Conservation (phyloP, 192 early-diverging fungal species). For the Podila verticillata region DNA sequence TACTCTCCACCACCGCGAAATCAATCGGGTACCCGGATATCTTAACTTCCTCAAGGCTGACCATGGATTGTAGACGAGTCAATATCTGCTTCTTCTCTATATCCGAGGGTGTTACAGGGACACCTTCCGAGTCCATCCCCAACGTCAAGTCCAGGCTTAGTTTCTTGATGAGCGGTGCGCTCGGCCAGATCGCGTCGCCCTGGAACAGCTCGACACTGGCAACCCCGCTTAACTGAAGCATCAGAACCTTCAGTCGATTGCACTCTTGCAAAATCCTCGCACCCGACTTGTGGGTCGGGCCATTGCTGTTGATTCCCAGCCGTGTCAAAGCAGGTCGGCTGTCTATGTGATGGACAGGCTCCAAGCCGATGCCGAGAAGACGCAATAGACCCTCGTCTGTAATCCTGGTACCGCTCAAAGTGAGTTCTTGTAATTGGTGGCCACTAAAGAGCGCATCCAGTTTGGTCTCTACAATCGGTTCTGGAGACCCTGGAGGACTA, state of each 20-base stretch:
- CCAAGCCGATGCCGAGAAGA: too few species aligned
- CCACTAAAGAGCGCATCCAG: neutral
- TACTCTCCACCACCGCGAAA: neutral
- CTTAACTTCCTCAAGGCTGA: neutral
- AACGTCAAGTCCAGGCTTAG: neutral
- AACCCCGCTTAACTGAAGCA: neutral
- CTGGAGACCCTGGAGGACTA: neutral
- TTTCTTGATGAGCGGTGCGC: neutral
- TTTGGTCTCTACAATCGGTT: neutral
- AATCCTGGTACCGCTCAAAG: neutral
- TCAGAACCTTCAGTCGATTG: neutral
- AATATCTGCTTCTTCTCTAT: neutral
- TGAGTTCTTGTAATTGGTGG: neutral
- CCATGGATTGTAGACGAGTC: neutral
- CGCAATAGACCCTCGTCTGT: neutral
- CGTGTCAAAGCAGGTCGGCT: neutral
- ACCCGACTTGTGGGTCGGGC: neutral
- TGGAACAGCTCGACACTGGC: neutral
- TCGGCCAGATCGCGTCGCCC: neutral
- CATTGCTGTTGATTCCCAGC: neutral
- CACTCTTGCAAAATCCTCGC: neutral
- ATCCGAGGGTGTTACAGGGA: too few species aligned
- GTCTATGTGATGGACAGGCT: neutral
- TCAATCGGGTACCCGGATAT: neutral
- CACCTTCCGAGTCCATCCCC: neutral